Evolutionary conservation across 805 yeast species (phyloP).

Genomic region (Lipomyces starkeyi): DNA sequence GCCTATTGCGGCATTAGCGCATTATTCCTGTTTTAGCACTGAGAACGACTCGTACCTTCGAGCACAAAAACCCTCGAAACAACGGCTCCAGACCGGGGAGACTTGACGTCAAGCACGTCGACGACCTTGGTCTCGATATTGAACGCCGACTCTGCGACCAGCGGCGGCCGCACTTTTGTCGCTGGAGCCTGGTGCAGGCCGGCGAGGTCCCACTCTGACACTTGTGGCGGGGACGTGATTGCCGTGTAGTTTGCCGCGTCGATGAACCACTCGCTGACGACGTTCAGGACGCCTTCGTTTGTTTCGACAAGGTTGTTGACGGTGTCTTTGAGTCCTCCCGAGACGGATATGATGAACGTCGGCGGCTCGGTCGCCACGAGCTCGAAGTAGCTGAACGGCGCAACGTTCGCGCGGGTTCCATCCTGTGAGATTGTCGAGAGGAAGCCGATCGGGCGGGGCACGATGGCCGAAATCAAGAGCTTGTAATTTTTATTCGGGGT

Average conservation of each 20-base stretch:
- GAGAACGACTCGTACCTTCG: slow-evolving; percentile 48
- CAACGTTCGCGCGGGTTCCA: slow-evolving; percentile 55
- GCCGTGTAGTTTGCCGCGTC: slow-evolving; percentile 66
- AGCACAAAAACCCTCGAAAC: slow-evolving; percentile 54
- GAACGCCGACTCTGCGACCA: slow-evolving; percentile 67
- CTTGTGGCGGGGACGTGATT: slow-evolving; percentile 55
- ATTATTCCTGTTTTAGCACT: no score
- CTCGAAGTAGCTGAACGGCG: slow-evolving; percentile 66
- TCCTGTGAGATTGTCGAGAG: slow-evolving; percentile 54
- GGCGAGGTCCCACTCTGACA: slow-evolving; percentile 57
- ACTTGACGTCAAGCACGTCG: slow-evolving; percentile 53
- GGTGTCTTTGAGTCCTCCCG: slow-evolving; percentile 58
- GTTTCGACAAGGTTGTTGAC: slow-evolving; percentile 56
- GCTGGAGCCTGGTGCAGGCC: slow-evolving; percentile 60
- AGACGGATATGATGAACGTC: slow-evolving; percentile 57
- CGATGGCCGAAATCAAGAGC: slow-evolving; percentile 57
- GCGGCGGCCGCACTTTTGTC: slow-evolving; percentile 56
- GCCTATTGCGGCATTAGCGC: slow-evolving; percentile 36
- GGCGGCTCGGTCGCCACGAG: slow-evolving; percentile 63
- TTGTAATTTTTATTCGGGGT: slow-evolving; percentile 55
- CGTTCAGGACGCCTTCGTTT: slow-evolving; percentile 60
- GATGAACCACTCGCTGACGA: slow-evolving; percentile 66
- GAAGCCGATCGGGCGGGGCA: slow-evolving; percentile 68
- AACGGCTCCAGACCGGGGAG: slow-evolving; percentile 42
- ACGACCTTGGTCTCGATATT: slow-evolving; percentile 60